These are phyloP conservation scores for Akanthomyces uredinophilus DNA, from an alignment of 2,329 filamentous ascomycete genomes.

Conservation along the genomic window DNA sequence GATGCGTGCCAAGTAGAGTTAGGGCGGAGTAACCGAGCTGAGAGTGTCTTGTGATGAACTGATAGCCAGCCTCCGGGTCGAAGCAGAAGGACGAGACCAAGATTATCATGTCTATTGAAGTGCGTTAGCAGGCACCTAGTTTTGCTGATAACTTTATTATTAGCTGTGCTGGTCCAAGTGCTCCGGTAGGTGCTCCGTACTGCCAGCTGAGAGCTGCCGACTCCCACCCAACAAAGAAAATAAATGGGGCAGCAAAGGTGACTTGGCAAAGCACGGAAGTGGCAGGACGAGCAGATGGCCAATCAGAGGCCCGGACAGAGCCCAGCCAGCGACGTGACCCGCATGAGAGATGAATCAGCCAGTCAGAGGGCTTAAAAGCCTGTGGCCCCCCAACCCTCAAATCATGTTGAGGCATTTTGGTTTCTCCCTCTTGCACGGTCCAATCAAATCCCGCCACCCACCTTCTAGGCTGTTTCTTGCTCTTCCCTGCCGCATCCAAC, in stretches of 20 bases:
- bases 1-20: not conserved
- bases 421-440: constrained; percentile 37
- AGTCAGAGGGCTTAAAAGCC: constrained; percentile 44
- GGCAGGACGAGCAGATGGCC: not conserved
- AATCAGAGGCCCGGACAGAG: not conserved
- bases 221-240: not conserved
- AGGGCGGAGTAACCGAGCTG: not conserved
- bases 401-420: constrained; percentile 44
- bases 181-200: not conserved
- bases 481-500: not conserved
- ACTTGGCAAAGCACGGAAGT: not conserved
- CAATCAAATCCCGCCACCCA: constrained; percentile 38
- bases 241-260: not conserved
- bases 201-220: not conserved
- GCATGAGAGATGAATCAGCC: constrained; percentile 43
- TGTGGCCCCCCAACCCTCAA: constrained; percentile 43
- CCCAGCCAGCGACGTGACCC: constrained; percentile 27
- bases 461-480: constrained; percentile 18
- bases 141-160: too few relatives aligned
- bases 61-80: not conserved
- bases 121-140: not conserved
- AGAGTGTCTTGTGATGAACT: not conserved
- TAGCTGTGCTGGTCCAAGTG: too few relatives aligned
- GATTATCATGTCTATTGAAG: not conserved
- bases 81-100: not conserved